phyloP scores from a whole-genome alignment of 2,329 filamentous ascomycete genomes.

The Hypoxylon sp. region DNA sequence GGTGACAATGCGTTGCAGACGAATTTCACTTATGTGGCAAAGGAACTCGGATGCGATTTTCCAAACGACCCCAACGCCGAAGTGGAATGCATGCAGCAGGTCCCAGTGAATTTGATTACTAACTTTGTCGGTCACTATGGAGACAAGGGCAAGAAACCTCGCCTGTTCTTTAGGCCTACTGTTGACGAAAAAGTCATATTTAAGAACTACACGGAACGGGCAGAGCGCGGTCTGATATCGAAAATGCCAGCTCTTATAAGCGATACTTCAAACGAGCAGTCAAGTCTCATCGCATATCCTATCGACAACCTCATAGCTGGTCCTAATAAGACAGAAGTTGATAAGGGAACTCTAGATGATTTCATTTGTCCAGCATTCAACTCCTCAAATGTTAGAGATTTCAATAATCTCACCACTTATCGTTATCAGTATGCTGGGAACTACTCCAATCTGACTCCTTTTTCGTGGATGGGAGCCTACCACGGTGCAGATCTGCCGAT shows the following conservation, averaged over 20 bases:
- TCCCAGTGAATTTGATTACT: slow-evolving; percentile 54
- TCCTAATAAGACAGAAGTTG: slow-evolving; percentile 45
- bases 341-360: slow-evolving; percentile 45
- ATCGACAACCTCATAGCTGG: slow-evolving; percentile 39
- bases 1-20: slow-evolving; percentile 51
- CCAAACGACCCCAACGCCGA: slow-evolving; percentile 54
- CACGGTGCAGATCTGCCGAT: slow-evolving; percentile 49
- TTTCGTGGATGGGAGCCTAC: slow-evolving; percentile 57
- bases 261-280: slow-evolving; percentile 48
- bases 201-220: slow-evolving; percentile 53
- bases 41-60: slow-evolving; percentile 56
- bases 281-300: slow-evolving; percentile 49
- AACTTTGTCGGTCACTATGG: slow-evolving; percentile 52
- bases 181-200: slow-evolving; percentile 55
- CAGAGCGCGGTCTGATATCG: slow-evolving; percentile 49
- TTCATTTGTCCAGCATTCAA: slow-evolving; percentile 48
- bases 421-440: slow-evolving; percentile 60
- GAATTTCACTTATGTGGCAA: slow-evolving; percentile 59
- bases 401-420: slow-evolving; percentile 55
- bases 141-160: slow-evolving; percentile 48
- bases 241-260: slow-evolving; percentile 50
- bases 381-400: slow-evolving; percentile 39
- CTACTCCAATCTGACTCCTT: slow-evolving; percentile 58
- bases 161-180: slow-evolving; percentile 53
- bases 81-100: slow-evolving; percentile 58